Evolutionary conservation across 805 yeast genomes (phyloP), one percentile per base, ranked within the genome.

Genomic region (Wickerhamiella domercqiae): DNA sequence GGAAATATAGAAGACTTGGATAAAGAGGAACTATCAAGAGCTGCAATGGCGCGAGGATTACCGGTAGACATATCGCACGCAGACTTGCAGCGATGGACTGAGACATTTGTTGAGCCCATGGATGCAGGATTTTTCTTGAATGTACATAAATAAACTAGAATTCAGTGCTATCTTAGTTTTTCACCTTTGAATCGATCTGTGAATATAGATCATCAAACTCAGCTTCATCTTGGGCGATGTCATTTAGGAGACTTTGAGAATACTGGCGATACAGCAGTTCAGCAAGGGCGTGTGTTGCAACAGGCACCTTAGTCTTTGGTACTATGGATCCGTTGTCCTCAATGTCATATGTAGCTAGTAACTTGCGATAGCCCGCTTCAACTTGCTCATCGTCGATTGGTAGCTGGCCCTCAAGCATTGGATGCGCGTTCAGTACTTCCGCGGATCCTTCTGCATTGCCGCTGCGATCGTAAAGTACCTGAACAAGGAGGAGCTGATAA

Each of bases 81-180:
- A 6, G 38, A 35, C 2, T 38, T 47, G 18, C 17, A 26, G 7
- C 9, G 13, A 3, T 49, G 53, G 53, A 32, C 41, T 4, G 24
- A 19, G n/a, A 31, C 29, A n/a, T 49, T 48, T 26, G 29, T 26
- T 9, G 53, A 49, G 37, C 53, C 53, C 7, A 47, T 50, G 37
- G 53, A 49, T 29, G 49, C 47, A 0, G 53, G 50, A 7, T 46
- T 21, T 33, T 40, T 48, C 21, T 21, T 36, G 6, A 30, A n/a
- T n/a, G n/a, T n/a, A n/a, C n/a, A n/a, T n/a, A n/a, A n/a, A n/a
- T n/a, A n/a, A n/a, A n/a, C n/a, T n/a, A n/a, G n/a, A n/a, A n/a
- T n/a, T n/a, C n/a, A n/a, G n/a, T n/a, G n/a, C n/a, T n/a, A n/a
- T n/a, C n/a, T n/a, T n/a, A n/a, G n/a, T n/a, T n/a, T n/a, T n/a